These are phyloP conservation scores for Thelonectria rubi DNA, from an alignment of 2,329 filamentous ascomycete species.

Conservation along the genomic window DNA sequence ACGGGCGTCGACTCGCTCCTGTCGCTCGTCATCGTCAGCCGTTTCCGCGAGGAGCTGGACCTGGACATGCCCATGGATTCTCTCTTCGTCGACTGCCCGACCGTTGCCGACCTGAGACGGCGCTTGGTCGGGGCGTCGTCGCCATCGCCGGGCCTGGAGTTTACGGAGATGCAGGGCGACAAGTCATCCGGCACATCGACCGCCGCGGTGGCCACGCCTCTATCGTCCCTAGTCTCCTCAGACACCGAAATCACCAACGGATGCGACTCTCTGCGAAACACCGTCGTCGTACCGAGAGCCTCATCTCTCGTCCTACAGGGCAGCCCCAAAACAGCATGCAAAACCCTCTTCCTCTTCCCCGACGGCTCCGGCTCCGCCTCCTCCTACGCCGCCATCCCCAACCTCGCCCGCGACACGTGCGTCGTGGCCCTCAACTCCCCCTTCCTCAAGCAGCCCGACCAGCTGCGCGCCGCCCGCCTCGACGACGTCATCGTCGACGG, in stretches of 20 bases:
- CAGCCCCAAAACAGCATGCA: neutral
- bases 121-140: neutral
- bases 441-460: neutral
- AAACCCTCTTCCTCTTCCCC: conserved; percentile 16
- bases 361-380: conserved; percentile 18
- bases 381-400: conserved; percentile 8
- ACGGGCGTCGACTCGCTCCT: conserved; percentile 70
- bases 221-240: neutral
- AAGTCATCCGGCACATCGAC: too few relatives aligned
- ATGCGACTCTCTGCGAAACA: neutral
- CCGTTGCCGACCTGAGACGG: conserved; percentile 62
- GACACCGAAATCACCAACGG: neutral
- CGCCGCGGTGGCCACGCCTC: neutral
- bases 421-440: neutral
- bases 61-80: conserved; percentile 60
- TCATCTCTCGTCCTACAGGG: conserved; percentile 12
- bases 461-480: neutral
- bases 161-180: neutral
- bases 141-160: neutral
- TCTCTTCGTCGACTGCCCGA: conserved; percentile 63
- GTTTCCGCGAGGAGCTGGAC: conserved; percentile 66
- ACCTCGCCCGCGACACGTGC: neutral
- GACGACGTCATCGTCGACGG: neutral
- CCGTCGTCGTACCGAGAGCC: conserved; percentile 3
- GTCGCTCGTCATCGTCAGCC: conserved; percentile 64